Evolutionary conservation across 192 early-diverging fungal genomes (phyloP).

Genomic region (Phycomyces blakesleeanus): DNA sequence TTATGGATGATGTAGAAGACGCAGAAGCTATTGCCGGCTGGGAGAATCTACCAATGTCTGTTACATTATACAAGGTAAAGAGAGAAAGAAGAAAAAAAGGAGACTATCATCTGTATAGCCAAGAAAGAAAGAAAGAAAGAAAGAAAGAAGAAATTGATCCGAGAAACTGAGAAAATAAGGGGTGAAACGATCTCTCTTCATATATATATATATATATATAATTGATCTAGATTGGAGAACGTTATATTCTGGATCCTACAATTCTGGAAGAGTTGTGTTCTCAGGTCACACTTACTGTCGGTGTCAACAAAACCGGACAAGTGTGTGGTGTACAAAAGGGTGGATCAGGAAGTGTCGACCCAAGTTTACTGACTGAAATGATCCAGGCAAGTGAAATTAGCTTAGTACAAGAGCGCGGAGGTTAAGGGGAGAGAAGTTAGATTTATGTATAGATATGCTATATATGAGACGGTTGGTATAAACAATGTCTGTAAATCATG

Average conservation of each 20-base stretch:
- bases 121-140: not conserved
- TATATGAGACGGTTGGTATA: too few species aligned
- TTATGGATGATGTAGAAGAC: slow-evolving; percentile 87
- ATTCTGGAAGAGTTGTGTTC: slow-evolving; percentile 88
- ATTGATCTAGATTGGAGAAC: slow-evolving; percentile 65
- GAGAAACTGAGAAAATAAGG: not conserved
- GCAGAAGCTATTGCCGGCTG: slow-evolving; percentile 73
- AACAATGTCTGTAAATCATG: too few species aligned
- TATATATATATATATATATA: too few species aligned
- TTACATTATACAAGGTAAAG: slow-evolving; percentile 80
- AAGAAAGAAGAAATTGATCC: not conserved
- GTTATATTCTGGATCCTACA: slow-evolving; percentile 84
- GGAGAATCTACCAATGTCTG: slow-evolving; percentile 75
- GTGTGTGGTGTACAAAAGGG: slow-evolving; percentile 88
- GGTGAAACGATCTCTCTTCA: slow-evolving; percentile 3
- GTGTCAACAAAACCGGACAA: slow-evolving; percentile 75
- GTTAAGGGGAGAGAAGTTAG: not conserved
- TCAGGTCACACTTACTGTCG: slow-evolving; percentile 72
- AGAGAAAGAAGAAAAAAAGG: not conserved
- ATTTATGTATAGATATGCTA: not conserved
- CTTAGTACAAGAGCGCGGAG: too few species aligned
- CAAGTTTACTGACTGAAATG: slow-evolving; percentile 76
- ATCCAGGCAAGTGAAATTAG: slow-evolving; percentile 65
- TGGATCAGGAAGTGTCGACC: slow-evolving; percentile 69
- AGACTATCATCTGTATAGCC: too few species aligned